Conservation (phyloP, 129 eudicot genomes). For the Kitagawia praeruptora region DNA sequence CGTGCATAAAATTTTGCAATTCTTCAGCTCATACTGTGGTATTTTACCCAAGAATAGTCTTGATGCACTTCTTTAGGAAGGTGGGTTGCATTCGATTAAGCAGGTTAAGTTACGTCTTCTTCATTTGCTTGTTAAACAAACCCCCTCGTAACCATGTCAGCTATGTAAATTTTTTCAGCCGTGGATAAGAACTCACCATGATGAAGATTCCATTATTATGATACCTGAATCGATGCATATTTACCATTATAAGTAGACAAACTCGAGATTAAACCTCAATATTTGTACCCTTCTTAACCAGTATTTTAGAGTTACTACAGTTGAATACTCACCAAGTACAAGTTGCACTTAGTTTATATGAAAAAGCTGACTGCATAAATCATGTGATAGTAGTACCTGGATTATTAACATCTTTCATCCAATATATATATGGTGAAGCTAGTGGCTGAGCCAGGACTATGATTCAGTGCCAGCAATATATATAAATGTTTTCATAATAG, state of each 20-base stretch:
- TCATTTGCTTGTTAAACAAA: background rate
- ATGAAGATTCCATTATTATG: background rate
- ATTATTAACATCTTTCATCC: background rate
- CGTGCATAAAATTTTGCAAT: background rate
- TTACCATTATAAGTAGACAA: too few relatives aligned
- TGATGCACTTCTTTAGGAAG: background rate
- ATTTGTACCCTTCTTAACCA: background rate
- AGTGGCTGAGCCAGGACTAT: background rate
- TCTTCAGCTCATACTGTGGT: background rate
- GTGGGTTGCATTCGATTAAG: background rate
- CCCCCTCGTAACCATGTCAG: background rate
- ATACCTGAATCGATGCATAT: background rate
- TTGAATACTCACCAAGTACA: background rate
- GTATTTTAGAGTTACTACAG: background rate
- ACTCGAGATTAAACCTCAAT: background rate
- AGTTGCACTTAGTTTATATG: background rate
- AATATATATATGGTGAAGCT: background rate
- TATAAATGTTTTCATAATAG: background rate
- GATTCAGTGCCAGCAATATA: background rate
- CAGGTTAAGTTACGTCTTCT: background rate
- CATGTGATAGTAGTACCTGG: background rate
- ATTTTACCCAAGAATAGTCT: background rate
- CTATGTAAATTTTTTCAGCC: too few relatives aligned
- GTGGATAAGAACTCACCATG: background rate
- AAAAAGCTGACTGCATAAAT: background rate